These are phyloP conservation scores for Epichloe festucae DNA, from an alignment of 2,329 filamentous ascomycete genomes.

Conservation along the genomic window DNA sequence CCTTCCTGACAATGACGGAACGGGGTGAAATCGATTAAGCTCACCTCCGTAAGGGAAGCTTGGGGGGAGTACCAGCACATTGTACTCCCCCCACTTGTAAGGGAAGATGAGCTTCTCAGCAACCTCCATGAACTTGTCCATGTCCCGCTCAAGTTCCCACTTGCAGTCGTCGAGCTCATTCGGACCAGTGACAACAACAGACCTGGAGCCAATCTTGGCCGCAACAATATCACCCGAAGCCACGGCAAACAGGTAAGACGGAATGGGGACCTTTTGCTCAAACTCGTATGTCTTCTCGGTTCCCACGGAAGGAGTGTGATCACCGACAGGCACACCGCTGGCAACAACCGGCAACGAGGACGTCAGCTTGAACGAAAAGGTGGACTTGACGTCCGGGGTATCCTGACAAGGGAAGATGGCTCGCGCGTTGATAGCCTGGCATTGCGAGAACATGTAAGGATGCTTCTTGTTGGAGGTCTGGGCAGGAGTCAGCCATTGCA, in stretches of 20 bases:
- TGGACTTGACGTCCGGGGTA: slow-evolving; percentile 95
- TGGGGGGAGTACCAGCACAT: slow-evolving; percentile 82
- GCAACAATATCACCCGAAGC: slow-evolving; percentile 75
- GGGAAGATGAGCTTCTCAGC: slow-evolving; percentile 74
- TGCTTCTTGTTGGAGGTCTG: slow-evolving; percentile 94
- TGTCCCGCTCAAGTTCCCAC: slow-evolving; percentile 84
- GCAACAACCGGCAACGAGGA: slow-evolving; percentile 85
- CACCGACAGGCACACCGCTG: slow-evolving; percentile 55
- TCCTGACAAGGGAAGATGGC: slow-evolving; percentile 96
- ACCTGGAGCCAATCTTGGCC: slow-evolving; percentile 76
- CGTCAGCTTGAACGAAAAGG: slow-evolving; percentile 75
- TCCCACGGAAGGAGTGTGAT: slow-evolving; percentile 29
- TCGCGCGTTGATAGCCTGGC: slow-evolving; percentile 88
- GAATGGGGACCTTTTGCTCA: slow-evolving; percentile 83
- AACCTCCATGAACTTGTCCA: slow-evolving; percentile 80
- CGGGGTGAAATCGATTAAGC: slow-evolving; percentile 12
- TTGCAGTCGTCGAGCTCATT: slow-evolving; percentile 74
- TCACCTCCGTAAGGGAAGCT: slow-evolving; percentile 73
- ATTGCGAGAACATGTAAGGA: slow-evolving; percentile 97
- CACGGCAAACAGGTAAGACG: slow-evolving; percentile 87
- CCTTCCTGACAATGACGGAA: background rate
- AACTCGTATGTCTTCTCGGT: slow-evolving; percentile 64
- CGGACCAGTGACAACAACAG: slow-evolving; percentile 73
- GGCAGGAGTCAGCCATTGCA: slow-evolving; percentile 88
- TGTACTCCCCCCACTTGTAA: slow-evolving; percentile 96